Conservation (phyloP, 1,284 basidiomycete genomes). For the Sutorius eximius region DNA sequence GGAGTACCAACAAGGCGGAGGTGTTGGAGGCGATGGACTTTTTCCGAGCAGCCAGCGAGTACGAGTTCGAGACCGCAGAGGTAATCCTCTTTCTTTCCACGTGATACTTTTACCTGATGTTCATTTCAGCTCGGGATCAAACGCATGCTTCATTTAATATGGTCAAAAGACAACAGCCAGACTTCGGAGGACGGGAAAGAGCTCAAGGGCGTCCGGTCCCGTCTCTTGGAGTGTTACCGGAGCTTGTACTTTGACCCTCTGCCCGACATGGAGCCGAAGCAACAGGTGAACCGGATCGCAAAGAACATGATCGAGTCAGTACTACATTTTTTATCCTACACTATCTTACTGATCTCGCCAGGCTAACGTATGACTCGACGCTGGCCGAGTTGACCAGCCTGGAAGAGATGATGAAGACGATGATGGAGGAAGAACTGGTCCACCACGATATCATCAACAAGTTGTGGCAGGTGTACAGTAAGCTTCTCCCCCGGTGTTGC, state of each 20-base stretch:
- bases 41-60: conserved; percentile 84
- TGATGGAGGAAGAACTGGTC: conserved; percentile 87
- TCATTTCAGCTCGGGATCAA: conserved; percentile 73
- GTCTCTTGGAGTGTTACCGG: conserved; percentile 89
- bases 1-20: conserved; percentile 90
- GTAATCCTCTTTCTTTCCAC: conserved; percentile 39
- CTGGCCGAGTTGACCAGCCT: conserved; percentile 94
- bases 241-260: conserved; percentile 87
- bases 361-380: conserved; percentile 87
- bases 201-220: conserved; percentile 84
- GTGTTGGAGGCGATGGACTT: conserved; percentile 96
- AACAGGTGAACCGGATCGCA: conserved; percentile 91
- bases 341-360: conserved; percentile 31
- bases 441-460: conserved; percentile 85
- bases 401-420: conserved; percentile 93
- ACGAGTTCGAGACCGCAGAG: conserved; percentile 77
- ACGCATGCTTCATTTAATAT: conserved; percentile 97
- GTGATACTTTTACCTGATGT: neutral
- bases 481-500: conserved; percentile 31
- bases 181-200: conserved; percentile 86
- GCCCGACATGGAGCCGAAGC: conserved; percentile 70
- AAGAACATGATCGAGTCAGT: conserved; percentile 96
- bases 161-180: conserved; percentile 91
- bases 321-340: neutral
- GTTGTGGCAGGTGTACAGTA: conserved; percentile 95